Evolutionary conservation across 345 rosid genomes (phyloP).

Genomic region (Aurinia saxatilis): DNA sequence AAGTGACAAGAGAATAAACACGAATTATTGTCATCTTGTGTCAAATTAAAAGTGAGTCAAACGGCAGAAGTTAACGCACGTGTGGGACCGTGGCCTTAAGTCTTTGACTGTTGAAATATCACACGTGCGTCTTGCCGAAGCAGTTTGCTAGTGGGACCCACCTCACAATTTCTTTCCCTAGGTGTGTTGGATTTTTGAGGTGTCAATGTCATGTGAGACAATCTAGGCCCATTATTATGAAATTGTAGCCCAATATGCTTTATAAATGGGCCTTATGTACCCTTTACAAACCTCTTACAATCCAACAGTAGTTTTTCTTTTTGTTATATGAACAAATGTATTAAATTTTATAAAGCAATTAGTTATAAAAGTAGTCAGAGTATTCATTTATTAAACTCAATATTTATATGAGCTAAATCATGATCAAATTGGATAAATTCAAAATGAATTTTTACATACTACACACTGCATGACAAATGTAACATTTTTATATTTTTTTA

Average conservation of each 20-base stretch:
- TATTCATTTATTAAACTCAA: too few species aligned
- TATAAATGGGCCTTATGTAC: neutral
- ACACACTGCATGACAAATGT: too few species aligned
- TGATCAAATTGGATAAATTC: too few species aligned
- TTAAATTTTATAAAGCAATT: too few species aligned
- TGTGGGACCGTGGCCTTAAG: slow-evolving; percentile 14
- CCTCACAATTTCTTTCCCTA: neutral
- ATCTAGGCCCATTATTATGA: neutral
- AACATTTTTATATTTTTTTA: too few species aligned
- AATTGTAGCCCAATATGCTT: neutral
- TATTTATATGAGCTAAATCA: too few species aligned
- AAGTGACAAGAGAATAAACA: slow-evolving; percentile 28
- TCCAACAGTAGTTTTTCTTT: too few species aligned
- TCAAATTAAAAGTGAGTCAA: slow-evolving; percentile 1
- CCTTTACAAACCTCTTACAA: too few species aligned
- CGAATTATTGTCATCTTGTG: slow-evolving; percentile 26
- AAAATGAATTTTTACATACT: too few species aligned
- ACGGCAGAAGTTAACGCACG: slow-evolving; percentile 18
- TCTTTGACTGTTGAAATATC: slow-evolving; percentile 22
- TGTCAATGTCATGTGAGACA: neutral
- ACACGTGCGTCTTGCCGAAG: slow-evolving; percentile 1
- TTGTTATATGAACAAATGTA: too few species aligned
- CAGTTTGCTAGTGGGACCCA: neutral
- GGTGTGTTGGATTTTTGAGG: neutral
- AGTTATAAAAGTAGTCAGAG: too few species aligned